Evolutionary conservation across 305 asterid species (phyloP).

Genomic region (Salvia sclarea): DNA sequence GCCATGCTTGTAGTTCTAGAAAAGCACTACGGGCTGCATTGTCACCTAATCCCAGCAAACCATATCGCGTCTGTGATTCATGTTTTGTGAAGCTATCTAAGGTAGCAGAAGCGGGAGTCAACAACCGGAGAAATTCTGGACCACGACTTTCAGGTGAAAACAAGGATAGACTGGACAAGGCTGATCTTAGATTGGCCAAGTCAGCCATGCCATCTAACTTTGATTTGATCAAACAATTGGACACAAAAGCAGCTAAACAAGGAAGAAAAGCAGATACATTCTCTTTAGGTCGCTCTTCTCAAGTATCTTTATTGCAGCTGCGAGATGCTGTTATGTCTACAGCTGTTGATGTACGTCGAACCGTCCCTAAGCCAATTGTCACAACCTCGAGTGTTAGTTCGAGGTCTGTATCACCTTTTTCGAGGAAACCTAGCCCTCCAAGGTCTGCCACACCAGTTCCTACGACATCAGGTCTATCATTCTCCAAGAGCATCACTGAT

Average conservation of each 20-base stretch:
- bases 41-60: constrained; percentile 95
- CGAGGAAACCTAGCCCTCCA: constrained; percentile 88
- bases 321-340: constrained; percentile 65
- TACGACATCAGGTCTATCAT: constrained; percentile 83
- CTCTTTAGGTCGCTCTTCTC: constrained; percentile 76
- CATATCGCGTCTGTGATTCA: constrained; percentile 89
- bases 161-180: constrained; percentile 84
- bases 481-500: constrained; percentile 74
- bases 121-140: constrained; percentile 64
- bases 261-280: constrained; percentile 78
- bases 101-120: constrained; percentile 69
- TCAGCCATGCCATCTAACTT: constrained; percentile 64
- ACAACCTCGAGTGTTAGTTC: constrained; percentile 70
- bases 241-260: constrained; percentile 88
- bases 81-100: constrained; percentile 81
- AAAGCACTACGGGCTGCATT: constrained; percentile 82
- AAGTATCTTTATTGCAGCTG: constrained; percentile 68
- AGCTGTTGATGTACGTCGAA: constrained; percentile 51
- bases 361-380: constrained; percentile 64
- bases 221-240: constrained; percentile 87
- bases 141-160: constrained; percentile 90
- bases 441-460: constrained; percentile 93
- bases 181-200: constrained; percentile 72
- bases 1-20: constrained; percentile 92
- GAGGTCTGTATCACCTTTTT: constrained; percentile 91